These are phyloP conservation scores for Aspergillus sp. DNA, from an alignment of 2,329 filamentous ascomycete species.

Conservation along the genomic window DNA sequence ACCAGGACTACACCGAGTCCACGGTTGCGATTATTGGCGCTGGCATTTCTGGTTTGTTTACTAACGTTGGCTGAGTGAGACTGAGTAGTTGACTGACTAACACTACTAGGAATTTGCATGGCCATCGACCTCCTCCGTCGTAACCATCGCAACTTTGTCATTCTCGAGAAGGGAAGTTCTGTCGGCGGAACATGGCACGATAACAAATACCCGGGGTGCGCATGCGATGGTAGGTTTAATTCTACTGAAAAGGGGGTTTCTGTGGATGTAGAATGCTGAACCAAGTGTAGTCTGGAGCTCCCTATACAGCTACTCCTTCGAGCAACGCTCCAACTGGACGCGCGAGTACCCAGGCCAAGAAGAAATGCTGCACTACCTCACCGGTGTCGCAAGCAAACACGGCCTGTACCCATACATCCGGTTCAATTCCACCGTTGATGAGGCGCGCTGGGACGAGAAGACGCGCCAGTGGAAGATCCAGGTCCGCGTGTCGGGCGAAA, in stretches of 20 bases:
- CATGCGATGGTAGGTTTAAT: conserved; percentile 47
- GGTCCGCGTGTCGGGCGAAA: conserved; percentile 51
- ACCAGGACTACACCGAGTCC: conserved; percentile 52
- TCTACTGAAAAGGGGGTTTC: no score
- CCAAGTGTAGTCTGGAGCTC: conserved; percentile 48
- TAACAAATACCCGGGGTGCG: conserved; percentile 58
- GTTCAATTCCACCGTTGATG: conserved; percentile 56
- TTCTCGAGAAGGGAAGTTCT: conserved; percentile 56
- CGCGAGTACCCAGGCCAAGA: conserved; percentile 60
- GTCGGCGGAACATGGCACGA: conserved; percentile 58
- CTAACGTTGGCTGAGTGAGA: neutral
- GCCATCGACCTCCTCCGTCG: conserved; percentile 57
- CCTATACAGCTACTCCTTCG: conserved; percentile 62
- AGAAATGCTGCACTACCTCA: conserved; percentile 59
- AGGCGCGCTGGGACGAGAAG: conserved; percentile 55
- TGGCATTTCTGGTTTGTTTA: conserved; percentile 49
- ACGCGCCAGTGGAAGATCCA: conserved; percentile 53
- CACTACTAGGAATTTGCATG: conserved; percentile 50
- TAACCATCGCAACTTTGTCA: conserved; percentile 54
- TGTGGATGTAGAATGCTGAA: neutral
- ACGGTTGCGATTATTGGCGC: conserved; percentile 60
- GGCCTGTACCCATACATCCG: conserved; percentile 57
- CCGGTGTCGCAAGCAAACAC: conserved; percentile 54
- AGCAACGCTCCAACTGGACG: conserved; percentile 59
- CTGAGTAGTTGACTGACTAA: neutral